These are phyloP conservation scores for Colletotrichum agaves DNA, from an alignment of 2,329 filamentous ascomycete species.

Conservation along the genomic window DNA sequence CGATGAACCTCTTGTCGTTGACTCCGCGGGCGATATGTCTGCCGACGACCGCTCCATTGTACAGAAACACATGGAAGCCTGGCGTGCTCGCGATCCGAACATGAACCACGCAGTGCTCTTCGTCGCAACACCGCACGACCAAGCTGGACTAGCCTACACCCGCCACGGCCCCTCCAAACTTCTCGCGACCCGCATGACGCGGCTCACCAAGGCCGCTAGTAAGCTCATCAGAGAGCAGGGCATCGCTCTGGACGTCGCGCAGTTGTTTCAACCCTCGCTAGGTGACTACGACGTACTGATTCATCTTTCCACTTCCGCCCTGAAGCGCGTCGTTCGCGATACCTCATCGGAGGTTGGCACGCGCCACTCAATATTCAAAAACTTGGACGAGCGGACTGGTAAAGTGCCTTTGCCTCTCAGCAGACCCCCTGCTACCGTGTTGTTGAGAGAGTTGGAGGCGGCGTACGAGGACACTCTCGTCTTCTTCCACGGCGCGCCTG, in stretches of 20 bases:
- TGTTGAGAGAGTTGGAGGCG: conserved; percentile 74
- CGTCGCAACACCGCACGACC: conserved; percentile 81
- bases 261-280: conserved; percentile 78
- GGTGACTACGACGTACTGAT: conserved; percentile 89
- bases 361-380: conserved; percentile 75
- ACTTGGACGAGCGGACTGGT: conserved; percentile 72
- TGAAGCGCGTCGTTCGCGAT: conserved; percentile 55
- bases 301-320: conserved; percentile 68
- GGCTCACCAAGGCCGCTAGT: conserved; percentile 80
- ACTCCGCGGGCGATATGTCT: conserved; percentile 75
- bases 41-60: conserved; percentile 70
- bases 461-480: conserved; percentile 77
- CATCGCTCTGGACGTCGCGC: conserved; percentile 62
- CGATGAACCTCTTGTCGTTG: conserved; percentile 81
- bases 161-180: conserved; percentile 78
- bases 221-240: conserved; percentile 67
- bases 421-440: conserved; percentile 69
- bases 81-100: conserved; percentile 87
- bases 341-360: conserved; percentile 49
- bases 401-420: conserved; percentile 59
- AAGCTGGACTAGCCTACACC: conserved; percentile 84
- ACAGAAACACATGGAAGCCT: conserved; percentile 79
- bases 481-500: conserved; percentile 78
- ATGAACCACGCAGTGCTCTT: conserved; percentile 88
- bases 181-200: conserved; percentile 84